phyloP scores from a whole-genome alignment of 495 filamentous ascomycete species.

The Aspergillus nanangensis region DNA sequence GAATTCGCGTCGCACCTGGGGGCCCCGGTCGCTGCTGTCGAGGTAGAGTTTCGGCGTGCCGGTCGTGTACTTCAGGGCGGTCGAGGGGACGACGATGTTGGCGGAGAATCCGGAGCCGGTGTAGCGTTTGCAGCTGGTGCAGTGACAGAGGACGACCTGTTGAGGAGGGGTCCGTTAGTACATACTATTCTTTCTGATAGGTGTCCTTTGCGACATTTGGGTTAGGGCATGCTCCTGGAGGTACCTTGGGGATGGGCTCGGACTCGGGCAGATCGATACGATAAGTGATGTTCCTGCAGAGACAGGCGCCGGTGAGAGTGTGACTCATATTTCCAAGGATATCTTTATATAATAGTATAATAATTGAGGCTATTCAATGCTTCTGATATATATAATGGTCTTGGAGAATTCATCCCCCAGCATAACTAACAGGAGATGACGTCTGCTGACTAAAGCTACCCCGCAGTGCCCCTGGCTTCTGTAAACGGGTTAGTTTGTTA shows the following conservation, averaged over 20 bases:
- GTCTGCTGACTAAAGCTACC: too few relatives aligned
- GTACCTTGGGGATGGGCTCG: constrained; percentile 18
- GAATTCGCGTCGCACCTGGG: constrained; percentile 13
- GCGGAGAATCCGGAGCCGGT: constrained; percentile 25
- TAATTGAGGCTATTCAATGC: too few relatives aligned
- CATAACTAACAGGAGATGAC: too few relatives aligned
- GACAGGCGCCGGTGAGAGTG: constrained; percentile 20
- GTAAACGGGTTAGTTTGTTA: too few relatives aligned
- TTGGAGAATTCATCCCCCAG: too few relatives aligned
- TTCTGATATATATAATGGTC: too few relatives aligned
- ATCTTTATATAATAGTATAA: too few relatives aligned
- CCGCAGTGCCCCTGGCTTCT: too few relatives aligned
- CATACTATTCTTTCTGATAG: too few relatives aligned
- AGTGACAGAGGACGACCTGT: constrained; percentile 27
- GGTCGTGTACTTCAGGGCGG: constrained; percentile 12
- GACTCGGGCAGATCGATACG: constrained; percentile 16
- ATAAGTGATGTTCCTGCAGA: constrained; percentile 24
- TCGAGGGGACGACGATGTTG: constrained; percentile 19
- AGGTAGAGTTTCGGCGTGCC: constrained; percentile 20
- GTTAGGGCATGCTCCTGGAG: neutral
- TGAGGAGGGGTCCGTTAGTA: neutral
- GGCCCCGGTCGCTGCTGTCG: constrained; percentile 10
- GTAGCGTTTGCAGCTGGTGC: constrained; percentile 26
- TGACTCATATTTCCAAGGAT: too few relatives aligned
- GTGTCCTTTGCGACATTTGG: neutral